Evolutionary conservation across 495 filamentous ascomycete genomes (phyloP).

Genomic region (Penicillium egyptiacum): DNA sequence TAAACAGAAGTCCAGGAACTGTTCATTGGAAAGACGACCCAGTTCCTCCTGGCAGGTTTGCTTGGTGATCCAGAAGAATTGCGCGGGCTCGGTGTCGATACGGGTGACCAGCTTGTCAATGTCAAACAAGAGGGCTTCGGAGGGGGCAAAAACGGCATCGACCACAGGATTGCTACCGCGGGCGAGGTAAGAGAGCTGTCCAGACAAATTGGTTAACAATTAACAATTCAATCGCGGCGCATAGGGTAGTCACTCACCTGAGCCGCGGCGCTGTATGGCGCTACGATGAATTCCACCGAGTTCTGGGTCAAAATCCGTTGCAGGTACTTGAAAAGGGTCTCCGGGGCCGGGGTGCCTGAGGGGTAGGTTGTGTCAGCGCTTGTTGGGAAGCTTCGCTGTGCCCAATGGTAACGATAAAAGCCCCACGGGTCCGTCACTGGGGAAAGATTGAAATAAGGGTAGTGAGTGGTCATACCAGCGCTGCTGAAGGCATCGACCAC

Average conservation of each 20-base stretch:
- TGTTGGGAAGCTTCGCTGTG: slow-evolving; percentile 5
- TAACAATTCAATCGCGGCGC: slow-evolving; percentile 7
- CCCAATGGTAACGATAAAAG: not conserved
- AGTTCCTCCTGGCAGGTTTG: slow-evolving; percentile 67
- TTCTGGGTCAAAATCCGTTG: slow-evolving; percentile 69
- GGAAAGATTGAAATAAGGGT: not conserved
- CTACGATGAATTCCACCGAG: slow-evolving; percentile 75
- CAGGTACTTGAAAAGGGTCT: slow-evolving; percentile 68
- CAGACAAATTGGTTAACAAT: slow-evolving; percentile 8
- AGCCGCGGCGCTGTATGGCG: slow-evolving; percentile 85
- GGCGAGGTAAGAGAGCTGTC: slow-evolving; percentile 78
- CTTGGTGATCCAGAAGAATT: slow-evolving; percentile 71
- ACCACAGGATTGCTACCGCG: slow-evolving; percentile 65
- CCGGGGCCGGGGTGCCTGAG: slow-evolving; percentile 55
- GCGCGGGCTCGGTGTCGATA: slow-evolving; percentile 66
- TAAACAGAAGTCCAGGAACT: slow-evolving; percentile 80
- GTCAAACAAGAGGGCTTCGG: slow-evolving; percentile 87
- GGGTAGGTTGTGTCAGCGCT: slow-evolving; percentile 24
- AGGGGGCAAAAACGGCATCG: slow-evolving; percentile 77
- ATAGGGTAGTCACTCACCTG: slow-evolving; percentile 58
- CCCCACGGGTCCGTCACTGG: not conserved
- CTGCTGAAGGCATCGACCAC: slow-evolving; percentile 81
- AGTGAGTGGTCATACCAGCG: slow-evolving; percentile 59
- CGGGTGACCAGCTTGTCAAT: slow-evolving; percentile 78
- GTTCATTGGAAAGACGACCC: slow-evolving; percentile 62